These are phyloP conservation scores for Pelargonium myrrhifolium DNA, from an alignment of 441 rosid species.

Conservation along the genomic window DNA sequence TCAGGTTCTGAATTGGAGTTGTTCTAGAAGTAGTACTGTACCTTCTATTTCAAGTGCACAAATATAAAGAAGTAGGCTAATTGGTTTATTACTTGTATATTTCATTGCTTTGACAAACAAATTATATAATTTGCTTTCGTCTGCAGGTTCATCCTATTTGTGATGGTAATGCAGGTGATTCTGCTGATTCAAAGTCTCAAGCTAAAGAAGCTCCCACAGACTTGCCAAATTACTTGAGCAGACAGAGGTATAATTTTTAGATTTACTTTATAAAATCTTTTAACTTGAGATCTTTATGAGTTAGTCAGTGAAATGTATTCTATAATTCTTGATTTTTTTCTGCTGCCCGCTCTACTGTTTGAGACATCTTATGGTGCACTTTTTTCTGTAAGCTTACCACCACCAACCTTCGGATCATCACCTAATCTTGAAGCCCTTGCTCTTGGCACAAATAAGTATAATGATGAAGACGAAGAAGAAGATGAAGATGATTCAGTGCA, in stretches of 20 bases:
- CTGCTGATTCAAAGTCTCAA: not conserved
- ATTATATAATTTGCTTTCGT: not conserved
- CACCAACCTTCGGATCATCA: conserved; percentile 72
- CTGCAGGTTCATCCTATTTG: not conserved
- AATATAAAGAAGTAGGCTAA: not conserved
- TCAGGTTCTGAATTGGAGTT: not conserved
- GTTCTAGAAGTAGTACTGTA: not conserved
- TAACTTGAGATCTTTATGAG: not conserved
- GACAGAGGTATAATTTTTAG: not conserved
- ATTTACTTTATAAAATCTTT: not conserved
- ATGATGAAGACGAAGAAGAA: conserved; percentile 7
- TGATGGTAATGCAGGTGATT: not conserved
- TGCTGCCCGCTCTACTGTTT: not conserved
- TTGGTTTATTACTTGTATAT: not conserved
- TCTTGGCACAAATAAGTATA: conserved; percentile 30
- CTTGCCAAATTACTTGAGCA: conserved; percentile 1
- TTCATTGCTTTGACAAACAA: not conserved
- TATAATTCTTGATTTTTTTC: not conserved
- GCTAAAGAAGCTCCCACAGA: not conserved
- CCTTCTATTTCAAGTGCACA: not conserved
- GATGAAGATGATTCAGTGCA: conserved; percentile 54
- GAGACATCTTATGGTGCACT: not conserved
- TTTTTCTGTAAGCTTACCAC: conserved; percentile 49
- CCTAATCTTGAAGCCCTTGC: conserved; percentile 67
- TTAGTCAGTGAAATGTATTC: not conserved